Percentiles rank a stretch among this genome's conserved stretches.
Conservation (phyloP, 169 alveolate species). For the Cryptosporidium sp. region DNA sequence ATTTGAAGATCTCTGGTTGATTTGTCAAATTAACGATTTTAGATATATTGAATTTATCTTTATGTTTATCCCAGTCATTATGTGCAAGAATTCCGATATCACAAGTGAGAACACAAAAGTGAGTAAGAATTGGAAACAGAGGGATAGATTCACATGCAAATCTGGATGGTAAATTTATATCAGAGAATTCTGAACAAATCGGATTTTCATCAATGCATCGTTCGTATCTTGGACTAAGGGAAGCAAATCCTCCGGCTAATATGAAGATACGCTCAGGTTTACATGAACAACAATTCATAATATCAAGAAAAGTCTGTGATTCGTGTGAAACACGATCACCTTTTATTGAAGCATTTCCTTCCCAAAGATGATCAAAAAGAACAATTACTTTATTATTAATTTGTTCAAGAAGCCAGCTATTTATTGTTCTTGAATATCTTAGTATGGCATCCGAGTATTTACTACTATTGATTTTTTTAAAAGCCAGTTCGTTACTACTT, state of each 20-base stretch:
- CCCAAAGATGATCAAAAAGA: constrained; percentile 71
- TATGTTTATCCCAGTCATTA: constrained; percentile 54
- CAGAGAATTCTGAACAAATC: constrained; percentile 50
- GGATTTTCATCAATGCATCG: constrained; percentile 65
- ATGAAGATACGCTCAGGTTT: constrained; percentile 51
- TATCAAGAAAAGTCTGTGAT: constrained; percentile 55
- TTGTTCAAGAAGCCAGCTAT: constrained; percentile 56
- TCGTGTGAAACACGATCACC: constrained; percentile 74
- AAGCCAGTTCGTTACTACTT: background rate
- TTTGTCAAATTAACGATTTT: constrained; percentile 60
- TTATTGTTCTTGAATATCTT: constrained; percentile 48
- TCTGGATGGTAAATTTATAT: constrained; percentile 6
- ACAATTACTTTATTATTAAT: constrained; percentile 49
- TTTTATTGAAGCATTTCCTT: constrained; percentile 69
- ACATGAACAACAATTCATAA: constrained; percentile 48
- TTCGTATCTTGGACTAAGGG: constrained; percentile 62
- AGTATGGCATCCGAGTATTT: constrained; percentile 26
- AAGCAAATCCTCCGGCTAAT: constrained; percentile 72
- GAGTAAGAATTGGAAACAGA: constrained; percentile 34
- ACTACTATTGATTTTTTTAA: background rate
- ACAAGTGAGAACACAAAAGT: constrained; percentile 44
- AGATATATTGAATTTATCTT: constrained; percentile 32
- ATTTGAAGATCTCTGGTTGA: constrained; percentile 31
- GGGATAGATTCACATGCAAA: constrained; percentile 59
- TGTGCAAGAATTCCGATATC: constrained; percentile 59